Conservation (phyloP, 768 basidiomycete genomes). For the Exidia glandulosa region DNA sequence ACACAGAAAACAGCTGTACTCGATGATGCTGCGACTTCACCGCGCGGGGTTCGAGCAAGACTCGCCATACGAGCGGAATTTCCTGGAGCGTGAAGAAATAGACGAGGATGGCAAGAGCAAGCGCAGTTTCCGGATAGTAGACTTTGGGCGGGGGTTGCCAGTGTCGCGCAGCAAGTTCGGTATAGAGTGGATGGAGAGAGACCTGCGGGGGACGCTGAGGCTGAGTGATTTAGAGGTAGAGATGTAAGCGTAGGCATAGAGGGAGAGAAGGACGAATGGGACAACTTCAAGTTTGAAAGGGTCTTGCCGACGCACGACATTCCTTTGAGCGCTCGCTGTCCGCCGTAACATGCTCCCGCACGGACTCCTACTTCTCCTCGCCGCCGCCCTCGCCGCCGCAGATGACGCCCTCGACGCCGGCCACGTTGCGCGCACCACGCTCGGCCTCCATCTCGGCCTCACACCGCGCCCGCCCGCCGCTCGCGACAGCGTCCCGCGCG, state of each 20-base stretch:
- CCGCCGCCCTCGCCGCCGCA: not conserved
- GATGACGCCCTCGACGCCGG: not conserved
- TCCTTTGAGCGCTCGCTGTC: too few relatives aligned
- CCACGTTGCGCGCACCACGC: not conserved
- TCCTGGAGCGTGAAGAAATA: not conserved
- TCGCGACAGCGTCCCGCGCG: not conserved
- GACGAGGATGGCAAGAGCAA: not conserved
- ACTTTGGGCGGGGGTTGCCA: not conserved
- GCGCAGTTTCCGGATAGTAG: not conserved
- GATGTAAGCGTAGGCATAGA: too few relatives aligned
- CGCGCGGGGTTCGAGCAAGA: not conserved
- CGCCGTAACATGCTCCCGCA: not conserved
- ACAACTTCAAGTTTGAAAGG: too few relatives aligned
- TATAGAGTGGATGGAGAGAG: not conserved
- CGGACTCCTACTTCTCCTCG: not conserved
- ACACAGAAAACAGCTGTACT: not conserved
- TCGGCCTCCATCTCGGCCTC: not conserved
- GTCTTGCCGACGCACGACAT: too few relatives aligned
- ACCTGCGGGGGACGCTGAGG: not conserved
- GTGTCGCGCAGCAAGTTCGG: not conserved
- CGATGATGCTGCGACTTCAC: not conserved
- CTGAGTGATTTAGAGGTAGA: too few relatives aligned
- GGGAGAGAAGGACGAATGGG: too few relatives aligned
- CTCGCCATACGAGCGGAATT: not conserved
- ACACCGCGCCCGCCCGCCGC: not conserved